Evolutionary conservation across 2,329 filamentous ascomycete genomes (phyloP), one percentile per base, ranked within the genome.

Genomic region (Ophiocordyceps australis): DNA sequence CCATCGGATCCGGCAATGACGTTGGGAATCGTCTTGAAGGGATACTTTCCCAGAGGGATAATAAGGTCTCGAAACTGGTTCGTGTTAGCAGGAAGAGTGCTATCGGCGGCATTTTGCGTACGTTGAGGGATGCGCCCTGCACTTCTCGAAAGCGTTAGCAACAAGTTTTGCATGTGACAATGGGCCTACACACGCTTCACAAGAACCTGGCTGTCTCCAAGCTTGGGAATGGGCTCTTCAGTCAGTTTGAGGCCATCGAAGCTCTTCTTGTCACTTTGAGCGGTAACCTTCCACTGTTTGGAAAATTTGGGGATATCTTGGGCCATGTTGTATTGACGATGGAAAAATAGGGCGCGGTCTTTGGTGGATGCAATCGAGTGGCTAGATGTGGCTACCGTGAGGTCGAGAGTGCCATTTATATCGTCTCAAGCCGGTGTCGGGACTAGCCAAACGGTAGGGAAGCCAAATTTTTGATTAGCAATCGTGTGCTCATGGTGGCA

Each of bases 121-220:
- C 46, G 49, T 66, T 67, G 26, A 67, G 52, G 16, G 61, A 61
- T 5, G 54, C 62, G 10, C 54, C 59, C 26, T 54, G 49, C 15
- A 66, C 57, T 52, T 13, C n/a, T 4, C n/a, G n/a, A 13, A 11
- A 7, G 21, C 7, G 26, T 41, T 32, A 34, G 32, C 16, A 9
- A 11, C 11, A 19, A 14, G 12, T 9, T 14, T 15, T 10, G 4
- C 9, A 9, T 23, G 10, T 14, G 10, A 8, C 3, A 5, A 23
- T 24, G 17, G 17, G 15, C 11, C 14, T 20, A 38, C 46, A 19
- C 29, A 50, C 48, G 28, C 47, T 74, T 76, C 37, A 85, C 69
- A 18, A 85, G 59, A 5, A 82, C 74, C 15, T 85, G 70, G 32
- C 65, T 65, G 28, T 81, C 74, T 24, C 75, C 75, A 2, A 75